Evolutionary conservation across 2,329 filamentous ascomycete species (phyloP), one percentile per base, ranked within the genome.

Genomic region (Dactylellina haptotyla): DNA sequence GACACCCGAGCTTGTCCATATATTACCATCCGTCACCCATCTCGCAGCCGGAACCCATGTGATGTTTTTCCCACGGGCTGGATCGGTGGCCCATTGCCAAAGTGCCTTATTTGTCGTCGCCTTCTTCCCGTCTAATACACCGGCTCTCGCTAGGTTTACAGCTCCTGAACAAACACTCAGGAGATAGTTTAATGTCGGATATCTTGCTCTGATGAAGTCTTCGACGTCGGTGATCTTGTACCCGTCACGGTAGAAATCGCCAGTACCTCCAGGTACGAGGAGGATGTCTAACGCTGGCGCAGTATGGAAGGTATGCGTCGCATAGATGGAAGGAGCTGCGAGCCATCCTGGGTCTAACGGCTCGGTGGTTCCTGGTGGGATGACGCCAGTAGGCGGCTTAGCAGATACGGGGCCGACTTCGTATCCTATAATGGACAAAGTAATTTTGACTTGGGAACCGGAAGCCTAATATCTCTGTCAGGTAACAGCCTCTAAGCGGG

Each of bases 91-190:
- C 75, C 69, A 74, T 1, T 5, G 5, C 69, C 69, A 75, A 26
- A 45, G 30, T 2, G 14, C 23, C 80, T 91, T 91, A 78, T 91
- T 91, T 14, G 87, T 89, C 2, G 89, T 91, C 2, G 88, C 89
- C 14, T 83, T 81, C 72, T 81, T 82, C 0, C 87, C 86, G 71
- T 90, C 84, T 28, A 92, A 79, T 1, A 90, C 79, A 0, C 89
- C 88, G 0, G 87, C 82, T 45, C 82, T 80, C 0, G 88, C 88
- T 0, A 86, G 83, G 3, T 90, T 79, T 1, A 84, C 84, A 3
- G 86, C 83, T 0, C 89, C 89, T 1, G 88, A 91, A 79, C 89
- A 91, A 1, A 91, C 84, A 0, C 88, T 89, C 45, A 91, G 82
- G 10, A 89, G 77, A 75, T 86, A 85, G 75, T 84, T 80, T 23